These are phyloP conservation scores for Aegilops bicornis DNA, from an alignment of 176 grass and related monocot species.

Conservation along the genomic window DNA sequence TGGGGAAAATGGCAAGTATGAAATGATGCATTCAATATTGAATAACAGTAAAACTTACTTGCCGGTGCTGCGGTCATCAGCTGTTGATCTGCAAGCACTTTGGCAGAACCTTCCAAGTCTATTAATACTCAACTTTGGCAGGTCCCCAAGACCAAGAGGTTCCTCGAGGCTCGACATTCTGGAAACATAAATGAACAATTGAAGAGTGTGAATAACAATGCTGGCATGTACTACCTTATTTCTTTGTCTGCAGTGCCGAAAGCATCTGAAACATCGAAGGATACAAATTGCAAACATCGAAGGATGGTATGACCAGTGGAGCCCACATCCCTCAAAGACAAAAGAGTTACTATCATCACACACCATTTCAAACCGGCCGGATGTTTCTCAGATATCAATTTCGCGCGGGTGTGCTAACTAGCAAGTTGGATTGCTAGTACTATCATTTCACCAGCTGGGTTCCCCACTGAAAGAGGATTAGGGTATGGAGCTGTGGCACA, in stretches of 20 bases:
- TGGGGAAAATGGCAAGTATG: too few relatives aligned
- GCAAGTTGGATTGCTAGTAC: background rate
- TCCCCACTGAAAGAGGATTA: background rate
- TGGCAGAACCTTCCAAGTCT: constrained; percentile 61
- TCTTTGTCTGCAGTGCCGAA: background rate
- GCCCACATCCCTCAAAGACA: background rate
- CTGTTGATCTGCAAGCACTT: constrained; percentile 30
- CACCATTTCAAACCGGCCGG: background rate
- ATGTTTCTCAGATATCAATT: background rate
- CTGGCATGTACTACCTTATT: background rate
- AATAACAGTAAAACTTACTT: constrained; percentile 51
- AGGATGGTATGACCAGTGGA: background rate
- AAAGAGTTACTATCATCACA: background rate
- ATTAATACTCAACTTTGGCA: constrained; percentile 73
- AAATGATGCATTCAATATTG: background rate
- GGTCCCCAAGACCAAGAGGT: constrained; percentile 64
- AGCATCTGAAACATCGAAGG: background rate
- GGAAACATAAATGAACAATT: background rate
- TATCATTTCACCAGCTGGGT: background rate
- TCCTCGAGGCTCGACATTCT: constrained; percentile 91
- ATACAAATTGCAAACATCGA: background rate
- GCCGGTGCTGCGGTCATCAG: constrained; percentile 15
- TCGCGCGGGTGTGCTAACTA: background rate
- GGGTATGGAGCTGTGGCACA: background rate
- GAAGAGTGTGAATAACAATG: background rate